These are phyloP conservation scores for Saccharomycopsis fibuligera DNA, from an alignment of 805 yeast genomes.

Conservation along the genomic window DNA sequence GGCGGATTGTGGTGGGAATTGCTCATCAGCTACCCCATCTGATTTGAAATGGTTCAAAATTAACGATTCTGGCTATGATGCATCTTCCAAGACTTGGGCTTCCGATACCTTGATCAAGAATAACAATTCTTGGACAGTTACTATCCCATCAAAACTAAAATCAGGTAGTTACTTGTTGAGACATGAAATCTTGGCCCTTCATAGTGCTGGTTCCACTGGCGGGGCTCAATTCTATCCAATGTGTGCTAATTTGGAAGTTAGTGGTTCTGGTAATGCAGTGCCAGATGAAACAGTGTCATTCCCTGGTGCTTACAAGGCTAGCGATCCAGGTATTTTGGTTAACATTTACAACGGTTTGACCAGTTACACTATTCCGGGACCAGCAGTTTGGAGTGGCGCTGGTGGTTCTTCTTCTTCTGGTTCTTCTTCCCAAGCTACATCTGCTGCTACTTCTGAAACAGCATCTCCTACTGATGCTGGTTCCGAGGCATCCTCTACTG, in stretches of 20 bases:
- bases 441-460: neutral
- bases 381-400: conserved; percentile 13
- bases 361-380: conserved; percentile 19
- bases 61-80: conserved; percentile 15
- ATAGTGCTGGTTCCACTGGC: conserved; percentile 14
- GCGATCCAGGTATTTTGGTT: conserved; percentile 19
- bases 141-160: conserved; percentile 13
- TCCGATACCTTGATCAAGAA: conserved; percentile 11
- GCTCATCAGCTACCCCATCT: conserved; percentile 1
- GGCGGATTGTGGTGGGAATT: conserved; percentile 6
- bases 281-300: conserved; percentile 16
- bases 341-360: conserved; percentile 13
- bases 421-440: neutral
- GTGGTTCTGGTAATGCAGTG: conserved; percentile 8
- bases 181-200: conserved; percentile 19
- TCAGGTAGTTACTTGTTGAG: conserved; percentile 20
- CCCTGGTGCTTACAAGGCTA: conserved; percentile 20
- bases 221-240: conserved; percentile 20
- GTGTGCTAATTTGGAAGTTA: conserved; percentile 17
- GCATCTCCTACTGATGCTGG: neutral
- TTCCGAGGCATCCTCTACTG: neutral
- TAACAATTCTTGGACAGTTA: conserved; percentile 13
- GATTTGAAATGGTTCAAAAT: conserved; percentile 18
- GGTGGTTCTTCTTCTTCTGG: neutral
- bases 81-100: conserved; percentile 13